phyloP scores from a whole-genome alignment of 2,329 filamentous ascomycete species.

The Colletotrichum karsti region DNA sequence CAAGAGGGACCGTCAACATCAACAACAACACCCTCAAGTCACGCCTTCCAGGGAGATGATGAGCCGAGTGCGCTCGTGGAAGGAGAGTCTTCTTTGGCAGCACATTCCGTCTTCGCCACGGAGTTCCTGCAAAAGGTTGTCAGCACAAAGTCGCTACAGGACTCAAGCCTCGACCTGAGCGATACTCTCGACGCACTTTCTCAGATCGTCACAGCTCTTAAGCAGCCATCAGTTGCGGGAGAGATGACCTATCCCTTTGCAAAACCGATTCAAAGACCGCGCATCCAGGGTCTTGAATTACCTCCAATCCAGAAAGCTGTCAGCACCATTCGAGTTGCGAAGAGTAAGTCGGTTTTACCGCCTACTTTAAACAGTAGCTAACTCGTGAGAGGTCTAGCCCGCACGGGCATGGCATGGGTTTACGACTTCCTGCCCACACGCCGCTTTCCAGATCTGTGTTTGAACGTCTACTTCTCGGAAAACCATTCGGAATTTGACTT shows the following conservation, averaged over 20 bases:
- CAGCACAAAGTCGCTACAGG: constrained; percentile 33
- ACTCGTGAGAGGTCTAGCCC: not conserved
- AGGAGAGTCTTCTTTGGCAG: constrained; percentile 54
- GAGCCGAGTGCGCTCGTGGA: constrained; percentile 45
- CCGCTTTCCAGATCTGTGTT: constrained; percentile 41
- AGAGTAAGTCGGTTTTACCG: not conserved
- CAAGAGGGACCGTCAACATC: constrained; percentile 5
- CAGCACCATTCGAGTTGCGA: constrained; percentile 1
- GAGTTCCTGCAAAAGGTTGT: constrained; percentile 51
- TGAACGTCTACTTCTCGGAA: constrained; percentile 43
- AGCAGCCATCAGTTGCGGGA: constrained; percentile 33
- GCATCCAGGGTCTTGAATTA: constrained; percentile 18
- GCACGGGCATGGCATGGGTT: constrained; percentile 34
- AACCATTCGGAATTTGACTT: constrained; percentile 41
- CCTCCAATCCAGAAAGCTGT: constrained; percentile 30
- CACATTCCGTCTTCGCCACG: constrained; percentile 55
- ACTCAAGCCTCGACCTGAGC: constrained; percentile 39
- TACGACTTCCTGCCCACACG: constrained; percentile 39
- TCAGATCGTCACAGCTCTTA: constrained; percentile 38
- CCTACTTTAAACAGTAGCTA: not conserved
- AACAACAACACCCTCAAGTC: constrained; percentile 25
- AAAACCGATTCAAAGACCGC: not conserved
- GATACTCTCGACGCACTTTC: constrained; percentile 45
- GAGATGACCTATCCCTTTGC: constrained; percentile 38
- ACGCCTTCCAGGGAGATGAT: constrained; percentile 25